These are phyloP conservation scores for Neonectria sp. DNA, from an alignment of 2,329 filamentous ascomycete genomes.

Conservation along the genomic window DNA sequence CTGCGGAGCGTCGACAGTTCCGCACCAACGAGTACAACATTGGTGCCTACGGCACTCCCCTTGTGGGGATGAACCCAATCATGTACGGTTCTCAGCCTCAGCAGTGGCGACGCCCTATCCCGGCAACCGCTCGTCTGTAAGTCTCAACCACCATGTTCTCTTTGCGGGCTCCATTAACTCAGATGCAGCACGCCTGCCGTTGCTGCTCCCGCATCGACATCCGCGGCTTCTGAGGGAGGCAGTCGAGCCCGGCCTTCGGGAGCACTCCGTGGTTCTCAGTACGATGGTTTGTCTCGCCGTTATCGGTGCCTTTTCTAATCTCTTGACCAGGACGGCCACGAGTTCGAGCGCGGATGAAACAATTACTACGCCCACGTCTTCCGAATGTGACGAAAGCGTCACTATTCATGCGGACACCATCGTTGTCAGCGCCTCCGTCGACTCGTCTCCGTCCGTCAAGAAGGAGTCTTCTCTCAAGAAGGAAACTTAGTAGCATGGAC, in stretches of 20 bases:
- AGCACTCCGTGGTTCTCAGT: conserved; percentile 55
- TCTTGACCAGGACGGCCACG: conserved; percentile 52
- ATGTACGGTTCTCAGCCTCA: conserved; percentile 56
- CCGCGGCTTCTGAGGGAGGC: conserved; percentile 49
- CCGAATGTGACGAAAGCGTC: conserved; percentile 67
- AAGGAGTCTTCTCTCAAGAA: conserved; percentile 53
- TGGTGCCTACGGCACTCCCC: conserved; percentile 75
- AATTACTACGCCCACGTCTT: conserved; percentile 58
- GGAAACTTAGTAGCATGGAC: conserved; percentile 40
- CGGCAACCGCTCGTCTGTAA: conserved; percentile 49
- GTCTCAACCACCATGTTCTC: conserved; percentile 10
- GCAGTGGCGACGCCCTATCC: conserved; percentile 54
- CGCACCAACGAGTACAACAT: conserved; percentile 96
- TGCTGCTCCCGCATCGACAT: conserved; percentile 30
- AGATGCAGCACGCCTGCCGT: conserved; percentile 24
- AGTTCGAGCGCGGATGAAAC: conserved; percentile 60
- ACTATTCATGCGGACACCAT: conserved; percentile 69
- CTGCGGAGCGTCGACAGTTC: conserved; percentile 94
- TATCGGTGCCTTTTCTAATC: conserved; percentile 52
- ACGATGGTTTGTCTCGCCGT: conserved; percentile 47
- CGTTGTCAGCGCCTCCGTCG: conserved; percentile 58
- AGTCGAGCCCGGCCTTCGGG: conserved; percentile 49
- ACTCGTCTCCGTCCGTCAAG: conserved; percentile 65
- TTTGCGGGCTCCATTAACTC: conserved; percentile 18
- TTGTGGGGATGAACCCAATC: conserved; percentile 67